Evolutionary conservation across 768 basidiomycete genomes (phyloP).

Genomic region (Rhizopogon vinicolor): DNA sequence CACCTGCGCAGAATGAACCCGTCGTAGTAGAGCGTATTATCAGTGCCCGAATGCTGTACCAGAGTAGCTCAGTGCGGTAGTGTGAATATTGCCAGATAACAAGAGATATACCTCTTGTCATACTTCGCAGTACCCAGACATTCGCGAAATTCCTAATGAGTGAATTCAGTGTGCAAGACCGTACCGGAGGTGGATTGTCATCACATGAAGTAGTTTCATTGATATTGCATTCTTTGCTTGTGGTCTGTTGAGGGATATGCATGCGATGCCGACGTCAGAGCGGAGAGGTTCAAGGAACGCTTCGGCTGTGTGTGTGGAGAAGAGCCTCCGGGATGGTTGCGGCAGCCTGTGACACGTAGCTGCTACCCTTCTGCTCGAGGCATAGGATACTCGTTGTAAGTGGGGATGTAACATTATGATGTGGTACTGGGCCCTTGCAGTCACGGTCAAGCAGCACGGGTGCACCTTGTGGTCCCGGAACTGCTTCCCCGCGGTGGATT

Average conservation of each 20-base stretch:
- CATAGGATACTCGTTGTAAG: neutral
- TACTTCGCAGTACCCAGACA: conserved; percentile 63
- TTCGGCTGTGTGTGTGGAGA: conserved; percentile 23
- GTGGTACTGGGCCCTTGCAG: neutral
- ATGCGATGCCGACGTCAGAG: conserved; percentile 61
- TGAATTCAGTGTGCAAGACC: conserved; percentile 5
- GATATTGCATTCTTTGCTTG: conserved; percentile 88
- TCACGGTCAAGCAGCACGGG: no score
- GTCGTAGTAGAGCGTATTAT: conserved; percentile 75
- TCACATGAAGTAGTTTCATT: conserved; percentile 60
- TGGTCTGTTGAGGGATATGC: conserved; percentile 76
- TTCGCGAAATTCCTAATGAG: conserved; percentile 60
- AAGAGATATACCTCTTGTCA: conserved; percentile 51
- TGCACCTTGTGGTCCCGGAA: no score
- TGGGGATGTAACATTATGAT: neutral
- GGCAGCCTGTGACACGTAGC: neutral
- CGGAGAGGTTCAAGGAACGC: conserved; percentile 46
- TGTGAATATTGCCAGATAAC: neutral
- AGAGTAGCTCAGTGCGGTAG: neutral
- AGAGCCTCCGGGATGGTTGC: conserved; percentile 5
- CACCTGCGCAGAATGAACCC: conserved; percentile 89
- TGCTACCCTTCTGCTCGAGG: no score
- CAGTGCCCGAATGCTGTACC: conserved; percentile 63
- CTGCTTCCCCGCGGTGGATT: no score
- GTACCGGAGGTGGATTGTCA: neutral